These are phyloP conservation scores for Thraustotheca clavata DNA, from an alignment of 352 stramenopile genomes.

Conservation along the genomic window DNA sequence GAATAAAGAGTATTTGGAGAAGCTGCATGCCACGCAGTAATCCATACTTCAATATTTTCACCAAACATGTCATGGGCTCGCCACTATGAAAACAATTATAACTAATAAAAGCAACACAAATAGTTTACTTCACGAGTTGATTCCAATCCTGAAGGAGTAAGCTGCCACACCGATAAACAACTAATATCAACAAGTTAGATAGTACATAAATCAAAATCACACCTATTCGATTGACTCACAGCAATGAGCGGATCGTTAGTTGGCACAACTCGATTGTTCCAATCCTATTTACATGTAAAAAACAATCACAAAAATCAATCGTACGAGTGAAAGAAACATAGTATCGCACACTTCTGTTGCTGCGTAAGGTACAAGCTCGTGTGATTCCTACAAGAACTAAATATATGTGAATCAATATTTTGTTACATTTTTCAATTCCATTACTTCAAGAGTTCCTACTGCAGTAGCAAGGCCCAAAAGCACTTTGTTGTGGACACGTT, in stretches of 20 bases:
- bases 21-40: slow-evolving; percentile 71
- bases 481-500: slow-evolving; percentile 39
- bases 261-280: slow-evolving; percentile 57
- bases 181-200: slow-evolving; percentile 24
- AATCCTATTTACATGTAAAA: slow-evolving; percentile 32
- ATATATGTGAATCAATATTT: slow-evolving; percentile 27
- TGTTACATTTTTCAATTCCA: slow-evolving; percentile 34
- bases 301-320: background rate
- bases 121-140: slow-evolving; percentile 34
- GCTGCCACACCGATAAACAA: slow-evolving; percentile 46
- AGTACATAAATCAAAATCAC: background rate
- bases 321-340: slow-evolving; percentile 71
- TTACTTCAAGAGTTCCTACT: slow-evolving; percentile 55
- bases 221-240: slow-evolving; percentile 80
- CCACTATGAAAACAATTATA: slow-evolving; percentile 35
- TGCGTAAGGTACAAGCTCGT: background rate
- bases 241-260: slow-evolving; percentile 47
- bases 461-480: slow-evolving; percentile 56
- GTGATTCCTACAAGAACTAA: background rate
- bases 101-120: background rate
- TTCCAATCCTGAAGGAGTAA: slow-evolving; percentile 28
- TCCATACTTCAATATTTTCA: slow-evolving; percentile 75
- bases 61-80: slow-evolving; percentile 61
- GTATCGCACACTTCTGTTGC: slow-evolving; percentile 22
- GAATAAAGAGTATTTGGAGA: slow-evolving; percentile 69